Base-by-base conservation (phyloP, 805 yeast genomes). In the Starmerella sirachaensis region DNA sequence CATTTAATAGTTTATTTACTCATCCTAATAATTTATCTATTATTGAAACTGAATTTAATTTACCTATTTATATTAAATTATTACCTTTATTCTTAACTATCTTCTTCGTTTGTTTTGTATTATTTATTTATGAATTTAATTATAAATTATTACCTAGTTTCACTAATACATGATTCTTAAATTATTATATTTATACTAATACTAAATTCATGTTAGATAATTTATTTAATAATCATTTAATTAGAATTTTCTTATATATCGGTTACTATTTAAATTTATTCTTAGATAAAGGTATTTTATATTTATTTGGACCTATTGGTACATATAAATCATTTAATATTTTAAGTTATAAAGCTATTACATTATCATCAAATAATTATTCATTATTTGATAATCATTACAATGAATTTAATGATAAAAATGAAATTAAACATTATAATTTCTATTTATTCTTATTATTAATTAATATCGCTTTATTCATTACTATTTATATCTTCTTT, bases 1-100 rank as follows among this genome's bases (percentile, higher is more conserved):
- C 27, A 24, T 24, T 24, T 24, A 24, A 24, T 24, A 24, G 27
- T 24, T 24, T 24, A 24, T 24, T 24, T 24, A 24, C 27, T 24
- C 27, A 24, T 24, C 27, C 27, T 24, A 24, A 24, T 24, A 24
- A 24, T 24, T 24, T 24, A 24, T 24, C 27, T 6, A 24, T 24
- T 9, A 24, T 24, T 24, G 27, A 24, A 24, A 24, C 27, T 24
- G 27, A 24, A 24, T 24, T 24, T 24, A 24, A 24, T 24, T 24
- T 24, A 24, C 27, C 27, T 12, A 12, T 24, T 12, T 24, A 24
- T 24, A 24, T 24, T 24, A 24, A 24, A 24, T 24, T 24, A 24
- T 24, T 24, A 24, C 27, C 27, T 6, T 24, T 24, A 24, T 24
- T 24, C n/a, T 24, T 24, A 24, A 24, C 27, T 12, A 12, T 24